Evolutionary conservation across 163 green algal species (phyloP).

Genomic region (Scenedesmus sp.): DNA sequence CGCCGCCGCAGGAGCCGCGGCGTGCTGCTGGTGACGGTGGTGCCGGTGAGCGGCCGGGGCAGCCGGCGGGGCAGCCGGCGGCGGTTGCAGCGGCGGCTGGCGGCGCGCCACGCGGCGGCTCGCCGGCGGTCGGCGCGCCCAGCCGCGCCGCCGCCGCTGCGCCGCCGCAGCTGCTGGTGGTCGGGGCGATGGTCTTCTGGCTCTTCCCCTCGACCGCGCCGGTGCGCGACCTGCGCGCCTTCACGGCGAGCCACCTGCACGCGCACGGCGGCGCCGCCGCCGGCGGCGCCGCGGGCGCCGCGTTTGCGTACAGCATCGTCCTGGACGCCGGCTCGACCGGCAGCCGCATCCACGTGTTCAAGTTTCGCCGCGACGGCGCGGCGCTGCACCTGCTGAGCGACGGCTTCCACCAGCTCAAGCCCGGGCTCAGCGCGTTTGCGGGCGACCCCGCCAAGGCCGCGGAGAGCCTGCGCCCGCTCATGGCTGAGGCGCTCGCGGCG

Average conservation of each 20-base stretch:
- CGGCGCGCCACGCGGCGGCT: too few relatives aligned
- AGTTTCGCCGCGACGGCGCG: conserved; percentile 65
- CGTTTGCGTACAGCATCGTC: conserved; percentile 82
- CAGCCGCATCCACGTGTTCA: conserved; percentile 94
- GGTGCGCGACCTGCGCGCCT: conserved; percentile 29
- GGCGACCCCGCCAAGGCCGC: conserved; percentile 81
- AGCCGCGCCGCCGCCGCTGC: neutral
- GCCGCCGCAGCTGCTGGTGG: neutral
- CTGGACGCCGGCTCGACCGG: conserved; percentile 97
- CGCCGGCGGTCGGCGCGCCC: too few relatives aligned
- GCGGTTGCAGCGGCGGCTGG: too few relatives aligned
- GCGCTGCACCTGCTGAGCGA: conserved; percentile 81
- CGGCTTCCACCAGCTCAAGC: conserved; percentile 96
- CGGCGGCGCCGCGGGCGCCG: neutral
- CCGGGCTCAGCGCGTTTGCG: conserved; percentile 88
- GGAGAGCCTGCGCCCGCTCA: conserved; percentile 80
- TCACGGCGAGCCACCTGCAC: conserved; percentile 40
- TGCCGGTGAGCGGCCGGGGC: conserved; percentile 61
- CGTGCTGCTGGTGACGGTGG: conserved; percentile 57
- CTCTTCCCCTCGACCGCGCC: conserved; percentile 59
- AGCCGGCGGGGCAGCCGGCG: too few relatives aligned
- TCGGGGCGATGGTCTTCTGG: conserved; percentile 53
- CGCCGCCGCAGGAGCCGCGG: conserved; percentile 65
- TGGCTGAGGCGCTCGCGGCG: conserved; percentile 82
- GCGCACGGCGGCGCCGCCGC: conserved; percentile 33